A percentile compares a stretch with the other conserved stretches of the same genome.
These are phyloP conservation scores for Solanum pennellii DNA, from an alignment of 257 asterid species.

Conservation along the genomic window DNA sequence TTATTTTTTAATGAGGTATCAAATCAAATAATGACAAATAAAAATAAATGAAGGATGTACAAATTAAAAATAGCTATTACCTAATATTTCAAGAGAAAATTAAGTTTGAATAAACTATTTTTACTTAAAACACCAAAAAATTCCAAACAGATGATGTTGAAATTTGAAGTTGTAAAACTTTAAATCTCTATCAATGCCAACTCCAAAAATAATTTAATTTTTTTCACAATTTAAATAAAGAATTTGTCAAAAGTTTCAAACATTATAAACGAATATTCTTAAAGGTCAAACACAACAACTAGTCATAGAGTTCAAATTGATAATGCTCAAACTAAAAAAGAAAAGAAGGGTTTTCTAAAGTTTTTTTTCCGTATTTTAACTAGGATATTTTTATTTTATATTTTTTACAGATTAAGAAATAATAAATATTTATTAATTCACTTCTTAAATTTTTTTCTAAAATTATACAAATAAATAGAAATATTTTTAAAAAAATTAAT, in stretches of 20 bases:
- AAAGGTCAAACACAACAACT: neutral
- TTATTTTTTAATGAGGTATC: no score
- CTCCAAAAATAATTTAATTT: neutral
- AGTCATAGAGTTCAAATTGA: neutral
- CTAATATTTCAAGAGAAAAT: neutral
- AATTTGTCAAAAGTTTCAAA: neutral
- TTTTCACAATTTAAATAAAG: neutral
- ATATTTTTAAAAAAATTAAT: neutral
- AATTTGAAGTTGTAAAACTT: neutral
- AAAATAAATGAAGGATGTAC: neutral
- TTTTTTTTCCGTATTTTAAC: no score
- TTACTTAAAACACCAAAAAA: neutral
- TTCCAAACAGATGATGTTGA: no score
- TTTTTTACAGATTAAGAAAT: neutral
- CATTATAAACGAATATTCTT: neutral
- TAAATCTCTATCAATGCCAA: neutral
- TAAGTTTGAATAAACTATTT: neutral
- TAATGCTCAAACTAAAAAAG: neutral
- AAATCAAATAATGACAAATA: fast-evolving
- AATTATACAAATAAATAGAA: no score
- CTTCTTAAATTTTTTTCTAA: no score
- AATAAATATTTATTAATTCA: no score
- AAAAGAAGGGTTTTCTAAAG: neutral
- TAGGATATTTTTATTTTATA: no score
- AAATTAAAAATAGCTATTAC: neutral